Conservation (phyloP, 2,329 filamentous ascomycete genomes). For the Exophiala sp. region DNA sequence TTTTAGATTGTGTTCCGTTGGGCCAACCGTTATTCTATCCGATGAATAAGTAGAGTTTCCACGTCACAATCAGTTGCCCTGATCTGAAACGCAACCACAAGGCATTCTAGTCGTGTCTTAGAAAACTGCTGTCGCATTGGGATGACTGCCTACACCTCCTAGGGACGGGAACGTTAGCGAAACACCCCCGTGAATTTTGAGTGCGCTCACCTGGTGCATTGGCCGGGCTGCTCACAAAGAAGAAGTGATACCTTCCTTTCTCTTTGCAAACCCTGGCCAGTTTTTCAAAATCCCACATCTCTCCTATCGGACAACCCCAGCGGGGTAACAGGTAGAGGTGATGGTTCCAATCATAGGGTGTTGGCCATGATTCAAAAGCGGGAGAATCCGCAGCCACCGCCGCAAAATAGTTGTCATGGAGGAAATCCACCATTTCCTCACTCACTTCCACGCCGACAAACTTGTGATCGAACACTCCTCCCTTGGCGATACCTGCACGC, state of each 20-base stretch:
- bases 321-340: constrained; percentile 38
- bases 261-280: constrained; percentile 34
- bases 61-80: too few relatives aligned
- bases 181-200: too few relatives aligned
- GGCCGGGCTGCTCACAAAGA: constrained; percentile 40
- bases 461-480: too few relatives aligned
- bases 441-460: constrained; percentile 48
- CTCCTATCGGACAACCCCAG: constrained; percentile 41
- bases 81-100: too few relatives aligned
- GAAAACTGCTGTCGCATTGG: too few relatives aligned
- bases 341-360: constrained; percentile 33
- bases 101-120: too few relatives aligned
- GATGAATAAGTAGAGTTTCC: too few relatives aligned
- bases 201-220: constrained; percentile 35
- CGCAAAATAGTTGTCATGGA: constrained; percentile 66
- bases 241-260: constrained; percentile 36
- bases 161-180: too few relatives aligned
- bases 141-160: too few relatives aligned
- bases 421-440: constrained; percentile 57
- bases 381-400: constrained; percentile 63
- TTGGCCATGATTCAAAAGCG: constrained; percentile 61
- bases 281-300: constrained; percentile 43
- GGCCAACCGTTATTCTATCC: too few relatives aligned
- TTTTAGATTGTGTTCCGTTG: too few relatives aligned
- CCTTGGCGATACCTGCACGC: too few relatives aligned